These are phyloP conservation scores for Nicotiana undulata DNA, from an alignment of 257 asterid species.

Conservation along the genomic window DNA sequence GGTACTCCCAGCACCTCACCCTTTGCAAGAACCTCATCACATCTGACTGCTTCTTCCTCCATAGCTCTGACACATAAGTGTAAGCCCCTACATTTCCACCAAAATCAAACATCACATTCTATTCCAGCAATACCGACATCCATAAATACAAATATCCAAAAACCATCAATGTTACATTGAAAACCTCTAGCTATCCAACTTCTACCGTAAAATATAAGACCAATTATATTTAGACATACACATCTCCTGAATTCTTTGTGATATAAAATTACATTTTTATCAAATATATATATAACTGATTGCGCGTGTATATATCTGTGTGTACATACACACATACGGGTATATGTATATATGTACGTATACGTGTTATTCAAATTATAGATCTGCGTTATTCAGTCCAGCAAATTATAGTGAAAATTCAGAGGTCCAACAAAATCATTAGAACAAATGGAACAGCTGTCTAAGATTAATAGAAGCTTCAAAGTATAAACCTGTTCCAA, in stretches of 20 bases:
- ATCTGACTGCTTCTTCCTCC: constrained; percentile 9
- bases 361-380: no score
- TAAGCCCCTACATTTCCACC: not conserved
- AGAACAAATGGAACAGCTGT: not conserved
- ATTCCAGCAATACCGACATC: not conserved
- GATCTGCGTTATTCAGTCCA: not conserved
- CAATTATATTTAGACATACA: not conserved
- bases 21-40: constrained; percentile 6
- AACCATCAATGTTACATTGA: not conserved
- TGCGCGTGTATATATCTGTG: no score
- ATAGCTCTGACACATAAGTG: constrained; percentile 5
- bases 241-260: not conserved
- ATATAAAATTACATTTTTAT: no score
- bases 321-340: no score
- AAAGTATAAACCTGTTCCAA: no score
- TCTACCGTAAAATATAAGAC: not conserved
- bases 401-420: not conserved
- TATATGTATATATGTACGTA: no score
- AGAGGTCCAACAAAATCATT: not conserved
- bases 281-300: no score
- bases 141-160: not conserved
- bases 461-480: no score
- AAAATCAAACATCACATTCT: not conserved
- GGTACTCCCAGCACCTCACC: constrained; percentile 11
- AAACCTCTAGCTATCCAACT: not conserved